A percentile compares a stretch with the other conserved stretches of the same genome.
Conservation (phyloP, 495 filamentous ascomycete genomes). For the Neohortaea acidophila region DNA sequence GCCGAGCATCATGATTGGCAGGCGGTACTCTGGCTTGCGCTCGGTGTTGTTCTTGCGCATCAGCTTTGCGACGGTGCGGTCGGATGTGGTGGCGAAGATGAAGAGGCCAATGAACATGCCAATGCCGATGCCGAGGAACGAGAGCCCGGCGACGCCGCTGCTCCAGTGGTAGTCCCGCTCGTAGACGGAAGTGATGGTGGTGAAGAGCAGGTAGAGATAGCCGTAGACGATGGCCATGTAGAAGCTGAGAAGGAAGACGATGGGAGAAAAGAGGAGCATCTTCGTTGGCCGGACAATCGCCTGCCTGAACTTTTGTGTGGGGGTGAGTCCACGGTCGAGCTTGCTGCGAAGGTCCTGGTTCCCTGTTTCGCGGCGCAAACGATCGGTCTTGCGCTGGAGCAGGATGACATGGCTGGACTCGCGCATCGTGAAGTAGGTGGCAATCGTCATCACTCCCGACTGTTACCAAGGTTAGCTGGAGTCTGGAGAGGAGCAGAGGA, state of each 20-base stretch:
- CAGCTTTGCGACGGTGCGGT: not conserved
- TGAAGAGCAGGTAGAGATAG: slow-evolving; percentile 67
- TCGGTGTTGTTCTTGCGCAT: slow-evolving; percentile 8
- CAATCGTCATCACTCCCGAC: slow-evolving; percentile 17
- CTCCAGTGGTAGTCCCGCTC: slow-evolving; percentile 34
- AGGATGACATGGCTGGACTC: slow-evolving; percentile 23
- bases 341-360: slow-evolving; percentile 23
- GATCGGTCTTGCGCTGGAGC: slow-evolving; percentile 21
- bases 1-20: slow-evolving; percentile 59
- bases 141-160: slow-evolving; percentile 19
- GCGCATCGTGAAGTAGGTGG: slow-evolving; percentile 15
- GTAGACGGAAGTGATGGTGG: slow-evolving; percentile 52
- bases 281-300: slow-evolving; percentile 38
- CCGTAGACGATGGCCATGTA: slow-evolving; percentile 67
- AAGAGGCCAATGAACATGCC: slow-evolving; percentile 20
- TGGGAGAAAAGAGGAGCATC: slow-evolving; percentile 40
- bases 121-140: slow-evolving; percentile 24
- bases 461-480: slow-evolving; percentile 7
- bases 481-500: not conserved
- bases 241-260: slow-evolving; percentile 48
- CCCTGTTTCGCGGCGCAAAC: slow-evolving; percentile 21
- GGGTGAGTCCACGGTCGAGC: slow-evolving; percentile 21
- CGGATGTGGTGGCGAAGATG: slow-evolving; percentile 2
- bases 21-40: slow-evolving; percentile 25
- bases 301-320: slow-evolving; percentile 25